These are phyloP conservation scores for Pyrenophora graminea DNA, from an alignment of 2,329 filamentous ascomycete genomes.

Conservation along the genomic window DNA sequence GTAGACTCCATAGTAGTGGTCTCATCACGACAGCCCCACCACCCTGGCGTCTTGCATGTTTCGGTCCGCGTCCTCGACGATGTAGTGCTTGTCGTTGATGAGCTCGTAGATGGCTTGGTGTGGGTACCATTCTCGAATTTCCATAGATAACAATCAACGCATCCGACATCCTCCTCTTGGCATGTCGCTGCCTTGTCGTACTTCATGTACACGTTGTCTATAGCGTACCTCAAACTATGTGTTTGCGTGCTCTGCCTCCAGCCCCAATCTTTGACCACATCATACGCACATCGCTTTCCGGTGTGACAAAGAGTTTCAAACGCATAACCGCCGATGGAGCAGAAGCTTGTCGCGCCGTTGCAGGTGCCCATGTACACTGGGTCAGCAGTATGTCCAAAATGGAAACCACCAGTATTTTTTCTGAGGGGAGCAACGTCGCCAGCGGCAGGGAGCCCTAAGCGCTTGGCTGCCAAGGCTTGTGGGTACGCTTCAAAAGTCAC, in stretches of 20 bases:
- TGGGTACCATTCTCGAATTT: constrained; percentile 44
- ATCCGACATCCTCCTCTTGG: constrained; percentile 40
- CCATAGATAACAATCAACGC: constrained; percentile 44
- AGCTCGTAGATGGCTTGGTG: constrained; percentile 31
- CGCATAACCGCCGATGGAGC: constrained; percentile 43
- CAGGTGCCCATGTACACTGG: constrained; percentile 46
- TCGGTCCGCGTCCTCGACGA: constrained; percentile 38
- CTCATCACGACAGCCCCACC: constrained; percentile 45
- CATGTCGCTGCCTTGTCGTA: constrained; percentile 42
- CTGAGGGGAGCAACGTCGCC: constrained; percentile 38
- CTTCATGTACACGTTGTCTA: constrained; percentile 42
- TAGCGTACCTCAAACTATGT: constrained; percentile 41
- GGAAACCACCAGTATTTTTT: constrained; percentile 42
- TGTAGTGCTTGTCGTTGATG: constrained; percentile 29
- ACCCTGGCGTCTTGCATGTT: constrained; percentile 45
- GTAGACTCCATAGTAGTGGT: constrained; percentile 33
- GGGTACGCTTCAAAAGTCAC: constrained; percentile 45
- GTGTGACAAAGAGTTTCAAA: constrained; percentile 45
- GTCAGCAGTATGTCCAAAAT: constrained; percentile 44
- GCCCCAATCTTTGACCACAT: constrained; percentile 45
- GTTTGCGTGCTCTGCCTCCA: constrained; percentile 42
- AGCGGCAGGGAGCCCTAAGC: constrained; percentile 37
- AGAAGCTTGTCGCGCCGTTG: constrained; percentile 42
- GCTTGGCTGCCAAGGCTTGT: constrained; percentile 41
- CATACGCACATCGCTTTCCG: constrained; percentile 42